Evolutionary conservation across 2,329 filamentous ascomycete genomes (phyloP), one percentile per base, ranked within the genome.

Genomic region (Fusarium falciforme): DNA sequence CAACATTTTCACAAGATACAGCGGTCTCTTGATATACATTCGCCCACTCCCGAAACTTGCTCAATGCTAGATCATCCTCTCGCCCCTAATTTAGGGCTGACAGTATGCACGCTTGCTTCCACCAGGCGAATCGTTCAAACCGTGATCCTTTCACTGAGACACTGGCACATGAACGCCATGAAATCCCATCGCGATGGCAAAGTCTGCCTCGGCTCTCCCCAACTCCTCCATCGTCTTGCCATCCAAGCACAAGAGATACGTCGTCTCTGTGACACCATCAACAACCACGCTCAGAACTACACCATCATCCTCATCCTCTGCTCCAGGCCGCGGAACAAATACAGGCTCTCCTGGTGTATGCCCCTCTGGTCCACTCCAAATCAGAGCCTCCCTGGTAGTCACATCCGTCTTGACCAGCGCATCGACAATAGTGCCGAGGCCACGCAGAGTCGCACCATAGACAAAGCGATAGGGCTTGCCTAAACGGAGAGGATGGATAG

Each of bases 341-440:
- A 94, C 90, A 0, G 92, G 85, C 80, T 94, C 93, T 2, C 92
- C 89, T 0, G 93, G 92, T 0, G 90, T 92, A 75, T 94, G 91
- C 0, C 88, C 90, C 2, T 83, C 79, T 0, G 85, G 84, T 0
- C 85, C 85, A 12, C 87, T 85, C 92, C 92, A 94, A 68, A 88
- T 84, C 5, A 87, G 70, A 0, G 85, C 84, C 31, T 85, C 84
- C 12, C 87, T 83, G 0, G 88, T 91, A 11, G 82, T 75, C 5
- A 89, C 84, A 77, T 94, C 91, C 20, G 90, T 91, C 81, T 94
- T 94, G 73, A 87, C 86, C 31, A 94, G 84, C 0, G 86, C 86
- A 75, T 94, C 92, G 57, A 91, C 82, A 42, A 93, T 84, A 0
- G 89, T 89, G 42, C 88, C 90, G 49, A 87, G 85, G 2, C 91